Evolutionary conservation across 371 early-diverging fungal genomes (phyloP).

Genomic region (Cokeromyces recurvatus): DNA sequence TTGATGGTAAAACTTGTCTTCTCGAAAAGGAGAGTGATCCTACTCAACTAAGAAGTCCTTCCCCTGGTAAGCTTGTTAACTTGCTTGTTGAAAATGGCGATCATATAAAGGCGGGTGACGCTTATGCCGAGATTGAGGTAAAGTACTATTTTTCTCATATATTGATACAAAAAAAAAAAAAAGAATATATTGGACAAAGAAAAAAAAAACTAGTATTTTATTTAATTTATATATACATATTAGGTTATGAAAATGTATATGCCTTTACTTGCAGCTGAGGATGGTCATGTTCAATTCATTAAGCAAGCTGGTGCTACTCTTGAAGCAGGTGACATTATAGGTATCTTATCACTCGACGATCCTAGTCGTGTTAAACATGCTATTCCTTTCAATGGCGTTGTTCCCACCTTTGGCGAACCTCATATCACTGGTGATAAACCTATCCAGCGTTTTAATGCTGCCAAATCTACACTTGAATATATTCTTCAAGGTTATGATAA

Average conservation of each 20-base stretch:
- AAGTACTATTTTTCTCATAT: too few species aligned
- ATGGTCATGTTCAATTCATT: constrained; percentile 86
- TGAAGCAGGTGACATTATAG: constrained; percentile 91
- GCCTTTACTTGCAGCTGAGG: constrained; percentile 89
- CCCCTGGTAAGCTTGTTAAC: constrained; percentile 96
- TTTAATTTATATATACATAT: neutral
- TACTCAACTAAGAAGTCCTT: constrained; percentile 90
- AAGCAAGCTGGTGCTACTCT: constrained; percentile 88
- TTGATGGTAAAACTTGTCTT: constrained; percentile 89
- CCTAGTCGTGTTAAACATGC: constrained; percentile 90
- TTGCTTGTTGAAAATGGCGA: constrained; percentile 89
- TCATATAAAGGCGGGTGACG: constrained; percentile 85
- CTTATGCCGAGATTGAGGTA: constrained; percentile 96
- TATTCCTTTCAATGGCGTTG: constrained; percentile 80
- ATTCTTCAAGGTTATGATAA: constrained; percentile 90
- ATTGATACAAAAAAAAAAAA: neutral
- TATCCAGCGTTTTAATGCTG: constrained; percentile 75
- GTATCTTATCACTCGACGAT: constrained; percentile 88
- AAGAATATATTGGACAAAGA: constrained; percentile 1
- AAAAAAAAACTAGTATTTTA: constrained; percentile 1
- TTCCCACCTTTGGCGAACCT: constrained; percentile 76
- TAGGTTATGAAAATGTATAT: constrained; percentile 99
- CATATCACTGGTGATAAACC: constrained; percentile 74
- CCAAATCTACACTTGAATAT: constrained; percentile 59
- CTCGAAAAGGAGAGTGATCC: constrained; percentile 96